These are phyloP conservation scores for Mycena capillaripes DNA, from an alignment of 768 basidiomycete genomes.

Conservation along the genomic window DNA sequence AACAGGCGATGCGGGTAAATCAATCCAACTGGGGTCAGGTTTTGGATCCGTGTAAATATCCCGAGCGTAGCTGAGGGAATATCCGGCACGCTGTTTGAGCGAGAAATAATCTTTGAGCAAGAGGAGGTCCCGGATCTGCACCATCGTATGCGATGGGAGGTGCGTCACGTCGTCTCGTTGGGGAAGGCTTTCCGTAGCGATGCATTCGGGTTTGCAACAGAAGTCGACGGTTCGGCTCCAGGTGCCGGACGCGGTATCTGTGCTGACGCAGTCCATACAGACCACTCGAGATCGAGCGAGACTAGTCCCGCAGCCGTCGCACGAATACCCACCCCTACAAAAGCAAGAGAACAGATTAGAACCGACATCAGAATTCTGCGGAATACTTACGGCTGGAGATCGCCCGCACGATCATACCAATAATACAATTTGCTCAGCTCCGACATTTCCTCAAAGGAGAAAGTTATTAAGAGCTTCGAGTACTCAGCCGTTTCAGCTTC, in stretches of 20 bases:
- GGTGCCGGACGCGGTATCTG: background rate
- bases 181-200: background rate
- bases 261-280: slow-evolving; percentile 25
- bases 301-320: background rate
- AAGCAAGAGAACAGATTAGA: background rate
- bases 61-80: background rate
- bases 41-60: background rate
- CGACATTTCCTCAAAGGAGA: slow-evolving; percentile 11
- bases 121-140: slow-evolving; percentile 16
- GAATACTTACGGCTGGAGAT: slow-evolving; percentile 21
- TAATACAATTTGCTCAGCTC: slow-evolving; percentile 11
- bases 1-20: background rate
- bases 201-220: slow-evolving; percentile 24
- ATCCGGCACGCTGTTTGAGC: background rate
- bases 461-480: background rate
- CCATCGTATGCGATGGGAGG: slow-evolving; percentile 12
- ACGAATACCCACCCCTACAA: background rate
- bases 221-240: slow-evolving; percentile 21
- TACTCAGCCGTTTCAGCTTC: background rate
- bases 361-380: background rate
- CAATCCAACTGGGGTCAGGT: background rate
- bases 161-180: slow-evolving; percentile 3
- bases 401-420: slow-evolving; percentile 16
- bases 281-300: slow-evolving; percentile 10
- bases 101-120: slow-evolving; percentile 16